These are phyloP conservation scores for Volvox reticuliferus DNA, from an alignment of 139 green algal genomes.

Conservation along the genomic window DNA sequence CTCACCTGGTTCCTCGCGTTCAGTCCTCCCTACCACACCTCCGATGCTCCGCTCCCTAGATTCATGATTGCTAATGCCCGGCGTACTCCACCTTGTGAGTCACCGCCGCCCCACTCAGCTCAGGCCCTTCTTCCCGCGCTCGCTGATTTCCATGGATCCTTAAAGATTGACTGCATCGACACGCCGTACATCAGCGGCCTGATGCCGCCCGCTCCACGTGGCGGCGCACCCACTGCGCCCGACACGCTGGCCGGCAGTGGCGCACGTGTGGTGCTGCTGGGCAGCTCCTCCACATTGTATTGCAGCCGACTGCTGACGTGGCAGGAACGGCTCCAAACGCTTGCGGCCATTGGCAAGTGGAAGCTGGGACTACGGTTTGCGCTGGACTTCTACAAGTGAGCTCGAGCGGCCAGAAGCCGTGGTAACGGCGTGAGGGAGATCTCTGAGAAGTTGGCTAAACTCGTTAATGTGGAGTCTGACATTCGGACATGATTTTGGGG, in stretches of 20 bases:
- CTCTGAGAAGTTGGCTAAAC: too few species aligned
- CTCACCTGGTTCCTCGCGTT: too few species aligned
- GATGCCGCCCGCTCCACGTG: constrained; percentile 1
- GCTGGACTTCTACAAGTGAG: constrained; percentile 60
- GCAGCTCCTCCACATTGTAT: constrained; percentile 52
- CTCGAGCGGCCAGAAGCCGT: too few species aligned
- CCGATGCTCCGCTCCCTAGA: too few species aligned
- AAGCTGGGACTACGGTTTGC: constrained; percentile 59
- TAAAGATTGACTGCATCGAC: constrained; percentile 58
- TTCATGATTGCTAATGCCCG: too few species aligned
- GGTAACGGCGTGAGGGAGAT: too few species aligned
- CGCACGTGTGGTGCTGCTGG: constrained; percentile 59
- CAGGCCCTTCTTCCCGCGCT: too few species aligned
- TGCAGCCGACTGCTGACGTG: constrained; percentile 66
- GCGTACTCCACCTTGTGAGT: too few species aligned
- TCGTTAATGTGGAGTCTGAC: too few species aligned
- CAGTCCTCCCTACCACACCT: too few species aligned
- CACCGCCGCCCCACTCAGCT: background rate
- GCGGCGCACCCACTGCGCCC: constrained; percentile 15
- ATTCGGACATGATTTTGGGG: too few species aligned
- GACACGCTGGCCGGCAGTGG: constrained; percentile 46
- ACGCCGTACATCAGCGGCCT: constrained; percentile 38
- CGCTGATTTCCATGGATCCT: background rate
- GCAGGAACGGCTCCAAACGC: constrained; percentile 68
- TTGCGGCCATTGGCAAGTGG: constrained; percentile 64